Base-by-base conservation (phyloP, 169 alveolate species). In the Besnoitia besnoiti region DNA sequence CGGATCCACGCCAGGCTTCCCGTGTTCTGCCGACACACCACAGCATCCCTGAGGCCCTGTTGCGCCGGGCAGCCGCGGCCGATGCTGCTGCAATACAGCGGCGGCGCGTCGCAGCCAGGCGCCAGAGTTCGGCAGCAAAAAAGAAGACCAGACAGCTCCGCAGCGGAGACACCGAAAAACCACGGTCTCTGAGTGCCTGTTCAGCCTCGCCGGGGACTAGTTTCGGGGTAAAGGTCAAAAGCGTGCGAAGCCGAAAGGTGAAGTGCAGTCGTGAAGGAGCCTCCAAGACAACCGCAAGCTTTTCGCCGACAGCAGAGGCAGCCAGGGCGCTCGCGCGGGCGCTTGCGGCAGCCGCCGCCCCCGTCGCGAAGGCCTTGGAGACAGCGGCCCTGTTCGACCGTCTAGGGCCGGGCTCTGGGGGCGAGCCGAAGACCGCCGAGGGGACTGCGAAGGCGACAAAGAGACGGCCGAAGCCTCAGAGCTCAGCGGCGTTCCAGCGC, bases 321-420 rank as follows among this genome's bases (percentile, higher is more conserved):
- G 87, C 87, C 7, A 40, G 59, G 30, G 87, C 87, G 2, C 50
- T 77, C 40, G 87, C 87, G 33, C 59, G 55, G 33, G 49, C 87
- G n/a, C 37, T 77, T 42, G 49, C 87, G n/a, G 87, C 87, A 4
- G 87, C 59, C 35, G 87, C 55, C n/a, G 87, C 87, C 16, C 87
- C 87, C 0, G 87, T 77, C 14, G 87, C 35, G 87, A 77, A 39
- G 30, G 87, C 87, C 21, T 27, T 77, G 55, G 59, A 30, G 40
- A 77, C 87, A 35, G 10, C 87, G 33, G 87, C 1, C 7, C 87
- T 77, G 37, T 77, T 77, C 35, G 87, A 30, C 30, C 21, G 37
- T 24, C 87, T 40, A 19, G 59, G 47, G 37, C 33, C 1, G 19
- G 87, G 40, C 39, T 5, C 87, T 2, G 27, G 16, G 40, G 47